Conservation (phyloP, 768 basidiomycete species). For the Leccinellum albellum region DNA sequence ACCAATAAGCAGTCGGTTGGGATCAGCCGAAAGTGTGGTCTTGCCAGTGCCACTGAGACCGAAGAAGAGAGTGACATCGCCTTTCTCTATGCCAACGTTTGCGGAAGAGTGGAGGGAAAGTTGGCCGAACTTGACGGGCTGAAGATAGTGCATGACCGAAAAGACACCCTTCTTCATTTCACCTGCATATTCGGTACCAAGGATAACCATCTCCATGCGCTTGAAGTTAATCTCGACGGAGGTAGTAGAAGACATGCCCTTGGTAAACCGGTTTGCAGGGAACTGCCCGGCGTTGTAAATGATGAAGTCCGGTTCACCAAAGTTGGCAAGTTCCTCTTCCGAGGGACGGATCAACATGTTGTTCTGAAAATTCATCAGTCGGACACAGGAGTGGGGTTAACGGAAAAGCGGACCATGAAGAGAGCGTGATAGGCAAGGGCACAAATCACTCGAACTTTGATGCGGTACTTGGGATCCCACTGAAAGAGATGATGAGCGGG, state of each 20-base stretch:
- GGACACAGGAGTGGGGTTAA: slow-evolving; percentile 3
- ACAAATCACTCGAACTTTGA: slow-evolving; percentile 99
- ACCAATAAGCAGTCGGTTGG: slow-evolving; percentile 88
- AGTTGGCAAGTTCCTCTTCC: slow-evolving; percentile 86
- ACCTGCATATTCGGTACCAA: slow-evolving; percentile 95
- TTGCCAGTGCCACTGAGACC: slow-evolving; percentile 98
- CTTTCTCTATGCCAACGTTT: slow-evolving; percentile 85
- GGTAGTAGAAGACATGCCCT: slow-evolving; percentile 99
- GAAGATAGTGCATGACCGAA: slow-evolving; percentile 99
- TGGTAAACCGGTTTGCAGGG: slow-evolving; percentile 99
- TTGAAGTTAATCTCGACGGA: slow-evolving; percentile 99
- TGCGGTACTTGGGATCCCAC: slow-evolving; percentile 99
- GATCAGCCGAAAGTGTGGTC: slow-evolving; percentile 97
- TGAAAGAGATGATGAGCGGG: slow-evolving; percentile 24
- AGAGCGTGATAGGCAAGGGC: slow-evolving; percentile 97
- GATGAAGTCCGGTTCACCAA: slow-evolving; percentile 98
- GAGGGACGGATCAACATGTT: slow-evolving; percentile 99
- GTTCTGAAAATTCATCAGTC: slow-evolving; percentile 49
- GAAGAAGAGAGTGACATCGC: slow-evolving; percentile 97
- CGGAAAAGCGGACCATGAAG: slow-evolving; percentile 74
- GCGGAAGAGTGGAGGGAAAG: slow-evolving; percentile 97
- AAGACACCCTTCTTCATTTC: slow-evolving; percentile 99
- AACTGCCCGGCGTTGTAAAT: slow-evolving; percentile 99
- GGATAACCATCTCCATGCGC: slow-evolving; percentile 99
- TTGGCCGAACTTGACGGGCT: slow-evolving; percentile 98